These are phyloP conservation scores for Penicillium sp. DNA, from an alignment of 2,329 filamentous ascomycete species.

Conservation along the genomic window DNA sequence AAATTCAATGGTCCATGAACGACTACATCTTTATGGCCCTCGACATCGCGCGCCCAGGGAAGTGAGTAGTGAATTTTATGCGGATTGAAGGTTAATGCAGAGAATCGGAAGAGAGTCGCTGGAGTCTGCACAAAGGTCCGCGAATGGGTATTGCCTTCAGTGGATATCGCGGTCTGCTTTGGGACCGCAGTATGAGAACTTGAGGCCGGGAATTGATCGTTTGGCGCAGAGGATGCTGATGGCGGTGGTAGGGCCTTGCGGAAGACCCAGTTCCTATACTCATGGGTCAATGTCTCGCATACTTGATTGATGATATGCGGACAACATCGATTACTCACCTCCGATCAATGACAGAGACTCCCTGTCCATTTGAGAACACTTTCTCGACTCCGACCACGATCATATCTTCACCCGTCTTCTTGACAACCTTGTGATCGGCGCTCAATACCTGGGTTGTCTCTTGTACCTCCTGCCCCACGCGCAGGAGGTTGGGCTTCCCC, in stretches of 20 bases:
- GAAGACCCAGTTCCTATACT: slow-evolving; percentile 46
- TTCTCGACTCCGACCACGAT: slow-evolving; percentile 66
- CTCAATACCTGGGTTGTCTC: slow-evolving; percentile 59
- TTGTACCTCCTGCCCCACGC: slow-evolving; percentile 56
- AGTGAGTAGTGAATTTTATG: slow-evolving; percentile 48
- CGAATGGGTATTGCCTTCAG: slow-evolving; percentile 27
- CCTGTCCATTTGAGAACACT: slow-evolving; percentile 54
- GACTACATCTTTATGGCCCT: slow-evolving; percentile 44
- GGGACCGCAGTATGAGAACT: slow-evolving; percentile 14
- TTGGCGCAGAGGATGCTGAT: slow-evolving; percentile 4
- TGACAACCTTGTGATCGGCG: slow-evolving; percentile 56
- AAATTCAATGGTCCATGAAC: slow-evolving; percentile 47
- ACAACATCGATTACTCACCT: slow-evolving; percentile 40
- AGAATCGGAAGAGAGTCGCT: slow-evolving; percentile 46
- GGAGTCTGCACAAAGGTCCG: slow-evolving; percentile 38
- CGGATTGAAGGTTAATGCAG: slow-evolving; percentile 46
- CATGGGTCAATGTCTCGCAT: neutral
- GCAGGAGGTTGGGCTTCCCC: slow-evolving; percentile 42
- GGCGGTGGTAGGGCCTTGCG: slow-evolving; percentile 37
- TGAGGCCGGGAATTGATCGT: slow-evolving; percentile 1
- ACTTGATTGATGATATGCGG: neutral
- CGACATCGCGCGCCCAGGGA: slow-evolving; percentile 44
- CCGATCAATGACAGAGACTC: slow-evolving; percentile 55
- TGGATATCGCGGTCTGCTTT: slow-evolving; percentile 19
- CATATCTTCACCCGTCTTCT: slow-evolving; percentile 59